Base-by-base conservation (phyloP, 306 rosid genomes). In the Malus orientalis region DNA sequence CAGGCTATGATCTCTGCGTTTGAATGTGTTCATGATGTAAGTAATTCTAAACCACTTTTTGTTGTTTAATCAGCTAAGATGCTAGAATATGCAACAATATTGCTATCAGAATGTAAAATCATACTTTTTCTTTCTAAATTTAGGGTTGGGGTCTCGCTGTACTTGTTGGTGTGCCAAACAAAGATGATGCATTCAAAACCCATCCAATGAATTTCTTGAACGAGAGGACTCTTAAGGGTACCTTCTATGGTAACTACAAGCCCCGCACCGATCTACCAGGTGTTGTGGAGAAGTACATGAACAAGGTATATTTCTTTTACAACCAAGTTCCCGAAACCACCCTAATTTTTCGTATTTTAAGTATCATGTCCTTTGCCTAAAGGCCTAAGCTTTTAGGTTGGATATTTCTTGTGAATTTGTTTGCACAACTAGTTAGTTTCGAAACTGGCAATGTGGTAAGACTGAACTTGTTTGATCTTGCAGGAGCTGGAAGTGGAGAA, bases 61-160 rank as follows among this genome's bases (percentile, higher is more conserved):
- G 18, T 11, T 36, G 70, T 66, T 19, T 2, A 4, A 30, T 64
- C 32, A 15, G 29, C 5, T 7, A 18, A 27, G 19, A 11, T 7
- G 19, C 2, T 19, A 9, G 16, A 13, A 8, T 53, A 6, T 62
- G 49, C 42, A 19, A 49, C n/a, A 4, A 23, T 15, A 42, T 65
- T 40, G 20, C 23, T 19, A 27, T 18, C 20, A 18, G 6, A 40
- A 45, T n/a, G 16, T 33, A 19, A 75, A 23, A 8, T 51, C 4
- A 8, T 1, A 32, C 8, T 18, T 18, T 2, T 2, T 74, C 73
- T 44, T 3, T 47, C 84, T 3, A 11, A 38, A 15, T 23, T 60
- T 29, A 93, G 98, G 98, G 98, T 19, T 93, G 98, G 98, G 98
- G 97, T 44, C 89, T 89, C 74, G 98, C 97, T 30, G 98, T 93